These are phyloP conservation scores for Aspergillus japonicus DNA, from an alignment of 2,329 filamentous ascomycete species.

Conservation along the genomic window DNA sequence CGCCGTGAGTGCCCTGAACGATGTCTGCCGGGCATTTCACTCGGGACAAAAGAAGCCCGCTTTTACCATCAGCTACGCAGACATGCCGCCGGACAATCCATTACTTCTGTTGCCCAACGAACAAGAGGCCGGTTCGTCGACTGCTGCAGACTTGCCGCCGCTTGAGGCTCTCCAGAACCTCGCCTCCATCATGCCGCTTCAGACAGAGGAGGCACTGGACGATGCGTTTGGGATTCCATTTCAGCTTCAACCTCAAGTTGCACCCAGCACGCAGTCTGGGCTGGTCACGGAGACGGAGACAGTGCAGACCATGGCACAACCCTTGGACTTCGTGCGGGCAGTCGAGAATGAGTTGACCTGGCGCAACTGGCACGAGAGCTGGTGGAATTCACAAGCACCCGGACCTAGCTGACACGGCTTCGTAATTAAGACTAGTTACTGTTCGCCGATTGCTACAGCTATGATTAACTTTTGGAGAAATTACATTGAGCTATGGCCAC, in stretches of 20 bases:
- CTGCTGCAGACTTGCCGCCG: no score
- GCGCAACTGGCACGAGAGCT: slow-evolving; percentile 9
- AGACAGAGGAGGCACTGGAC: not conserved
- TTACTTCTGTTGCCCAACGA: no score
- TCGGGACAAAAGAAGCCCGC: not conserved
- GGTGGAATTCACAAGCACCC: no score
- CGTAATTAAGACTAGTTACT: no score
- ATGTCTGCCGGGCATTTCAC: slow-evolving; percentile 4
- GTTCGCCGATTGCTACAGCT: no score
- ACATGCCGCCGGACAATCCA: no score
- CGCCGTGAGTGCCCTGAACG: slow-evolving; percentile 8
- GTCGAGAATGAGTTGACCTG: slow-evolving; percentile 5
- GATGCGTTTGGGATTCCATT: slow-evolving; percentile 4
- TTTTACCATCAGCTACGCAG: not conserved
- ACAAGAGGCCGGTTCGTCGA: no score
- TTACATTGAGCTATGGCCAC: no score
- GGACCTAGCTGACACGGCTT: no score
- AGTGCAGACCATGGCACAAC: not conserved
- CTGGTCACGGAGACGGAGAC: not conserved
- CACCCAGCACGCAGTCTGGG: not conserved
- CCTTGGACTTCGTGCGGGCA: slow-evolving; percentile 5
- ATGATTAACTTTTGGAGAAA: no score
- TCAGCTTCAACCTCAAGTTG: not conserved
- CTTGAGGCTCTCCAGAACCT: no score
- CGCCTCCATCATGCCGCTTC: not conserved